A percentile compares a stretch with the other conserved stretches of the same genome.
These are phyloP conservation scores for Spergularia azorica DNA, from an alignment of 179 eudicot species.

Conservation along the genomic window DNA sequence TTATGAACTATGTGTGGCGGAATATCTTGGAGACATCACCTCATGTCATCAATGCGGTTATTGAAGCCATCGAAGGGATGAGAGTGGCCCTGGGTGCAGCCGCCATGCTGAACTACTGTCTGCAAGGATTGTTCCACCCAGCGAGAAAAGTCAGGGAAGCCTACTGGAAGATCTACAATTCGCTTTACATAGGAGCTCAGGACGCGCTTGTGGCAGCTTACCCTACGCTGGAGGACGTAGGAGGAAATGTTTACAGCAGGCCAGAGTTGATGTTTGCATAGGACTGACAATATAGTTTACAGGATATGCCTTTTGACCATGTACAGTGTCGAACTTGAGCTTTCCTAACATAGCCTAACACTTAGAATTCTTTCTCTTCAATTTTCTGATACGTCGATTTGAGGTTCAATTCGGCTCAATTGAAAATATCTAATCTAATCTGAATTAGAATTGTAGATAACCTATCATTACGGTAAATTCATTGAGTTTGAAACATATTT, in stretches of 20 bases:
- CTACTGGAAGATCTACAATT: slow-evolving; percentile 92
- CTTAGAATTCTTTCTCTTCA: too few species aligned
- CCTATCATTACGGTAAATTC: too few species aligned
- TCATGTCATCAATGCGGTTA: slow-evolving; percentile 77
- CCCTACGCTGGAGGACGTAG: slow-evolving; percentile 77
- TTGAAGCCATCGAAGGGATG: slow-evolving; percentile 85
- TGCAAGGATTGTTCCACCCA: slow-evolving; percentile 86
- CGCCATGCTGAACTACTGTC: slow-evolving; percentile 56
- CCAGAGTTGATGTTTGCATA: slow-evolving; percentile 82
- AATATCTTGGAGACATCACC: slow-evolving; percentile 93
- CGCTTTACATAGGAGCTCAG: slow-evolving; percentile 82
- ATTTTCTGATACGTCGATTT: too few species aligned
- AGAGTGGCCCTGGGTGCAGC: slow-evolving; percentile 90
- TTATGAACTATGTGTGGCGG: slow-evolving; percentile 87
- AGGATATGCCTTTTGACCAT: too few species aligned
- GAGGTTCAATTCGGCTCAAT: too few species aligned
- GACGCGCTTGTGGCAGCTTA: slow-evolving; percentile 91
- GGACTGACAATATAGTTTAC: not conserved
- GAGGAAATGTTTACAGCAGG: slow-evolving; percentile 60
- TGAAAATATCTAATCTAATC: too few species aligned
- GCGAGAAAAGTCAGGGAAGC: slow-evolving; percentile 96
- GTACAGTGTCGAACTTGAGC: too few species aligned
- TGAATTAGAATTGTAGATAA: too few species aligned
- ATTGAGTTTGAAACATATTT: too few species aligned
- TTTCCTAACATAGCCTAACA: too few species aligned